These are phyloP conservation scores for Phytomonas sp. DNA, from an alignment of 208 protist genomes.

Conservation along the genomic window DNA sequence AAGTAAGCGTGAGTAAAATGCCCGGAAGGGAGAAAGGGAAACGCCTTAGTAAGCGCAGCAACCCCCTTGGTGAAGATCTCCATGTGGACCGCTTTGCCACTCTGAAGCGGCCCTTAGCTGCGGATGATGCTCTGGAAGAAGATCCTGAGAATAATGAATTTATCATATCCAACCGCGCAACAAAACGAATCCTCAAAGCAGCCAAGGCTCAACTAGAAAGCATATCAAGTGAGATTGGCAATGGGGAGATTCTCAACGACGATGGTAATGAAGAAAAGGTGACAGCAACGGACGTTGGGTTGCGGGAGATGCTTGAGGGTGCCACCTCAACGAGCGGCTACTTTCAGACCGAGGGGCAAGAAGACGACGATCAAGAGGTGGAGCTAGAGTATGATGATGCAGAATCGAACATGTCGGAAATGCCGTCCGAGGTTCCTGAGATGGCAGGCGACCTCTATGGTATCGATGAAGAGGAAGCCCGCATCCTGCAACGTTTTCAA, in stretches of 20 bases:
- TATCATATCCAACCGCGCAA: conserved; percentile 63
- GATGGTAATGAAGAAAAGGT: conserved; percentile 21
- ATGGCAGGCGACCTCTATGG: conserved; percentile 57
- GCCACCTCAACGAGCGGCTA: conserved; percentile 11
- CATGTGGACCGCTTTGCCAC: conserved; percentile 76
- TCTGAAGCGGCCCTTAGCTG: conserved; percentile 20
- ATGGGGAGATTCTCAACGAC: conserved; percentile 9
- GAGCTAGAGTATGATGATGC: conserved; percentile 77
- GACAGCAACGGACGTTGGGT: conserved; percentile 8
- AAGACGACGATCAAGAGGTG: conserved; percentile 44
- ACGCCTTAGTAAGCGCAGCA: conserved; percentile 30
- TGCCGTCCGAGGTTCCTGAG: conserved; percentile 64
- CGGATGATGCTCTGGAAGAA: conserved; percentile 5
- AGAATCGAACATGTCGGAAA: conserved; percentile 73
- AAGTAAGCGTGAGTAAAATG: conserved; percentile 10
- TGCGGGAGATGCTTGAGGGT: conserved; percentile 13
- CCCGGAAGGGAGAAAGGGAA: conserved; percentile 37
- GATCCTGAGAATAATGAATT: conserved; percentile 39
- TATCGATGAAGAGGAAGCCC: conserved; percentile 86
- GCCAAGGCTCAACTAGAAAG: conserved; percentile 62
- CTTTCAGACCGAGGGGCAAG: conserved; percentile 15
- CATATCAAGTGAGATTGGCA: conserved; percentile 14
- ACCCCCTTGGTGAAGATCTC: conserved; percentile 76
- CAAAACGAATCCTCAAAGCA: conserved; percentile 67
- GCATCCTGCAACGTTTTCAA: conserved; percentile 83